These are phyloP conservation scores for Hymenoscyphus salicellus DNA, from an alignment of 2,329 filamentous ascomycete species.

Conservation along the genomic window DNA sequence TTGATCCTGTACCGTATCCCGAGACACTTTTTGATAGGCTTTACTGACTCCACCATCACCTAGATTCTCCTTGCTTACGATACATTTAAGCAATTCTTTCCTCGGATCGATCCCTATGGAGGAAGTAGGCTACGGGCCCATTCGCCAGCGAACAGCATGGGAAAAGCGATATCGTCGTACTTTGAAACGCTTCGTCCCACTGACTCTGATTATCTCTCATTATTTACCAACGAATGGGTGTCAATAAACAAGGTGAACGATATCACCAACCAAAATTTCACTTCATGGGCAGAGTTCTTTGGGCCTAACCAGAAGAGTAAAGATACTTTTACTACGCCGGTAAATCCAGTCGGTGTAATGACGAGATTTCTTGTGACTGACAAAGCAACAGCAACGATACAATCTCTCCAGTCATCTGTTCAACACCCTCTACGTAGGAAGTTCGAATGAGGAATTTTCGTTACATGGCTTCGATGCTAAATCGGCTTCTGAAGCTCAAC, in stretches of 20 bases:
- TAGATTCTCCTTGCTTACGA: conserved; percentile 54
- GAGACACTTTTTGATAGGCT: too few relatives aligned
- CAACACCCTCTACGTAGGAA: conserved; percentile 20
- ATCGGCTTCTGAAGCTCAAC: conserved; percentile 20
- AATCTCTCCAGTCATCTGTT: conserved; percentile 27
- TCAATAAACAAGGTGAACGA: conserved; percentile 23
- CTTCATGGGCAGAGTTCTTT: conserved; percentile 25
- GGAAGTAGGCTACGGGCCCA: conserved; percentile 28
- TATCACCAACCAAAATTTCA: conserved; percentile 23
- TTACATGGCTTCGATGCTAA: conserved; percentile 31
- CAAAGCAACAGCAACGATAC: conserved; percentile 23
- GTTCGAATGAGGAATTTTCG: conserved; percentile 27
- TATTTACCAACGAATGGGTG: conserved; percentile 27
- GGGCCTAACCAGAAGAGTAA: conserved; percentile 23
- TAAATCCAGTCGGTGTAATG: conserved; percentile 8
- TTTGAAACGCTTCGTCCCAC: conserved; percentile 21
- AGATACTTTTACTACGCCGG: conserved; percentile 25
- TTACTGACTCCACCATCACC: too few relatives aligned
- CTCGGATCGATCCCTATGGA: conserved; percentile 29
- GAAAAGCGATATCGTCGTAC: conserved; percentile 22
- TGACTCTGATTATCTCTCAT: conserved; percentile 18
- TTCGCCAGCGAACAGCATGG: conserved; percentile 24
- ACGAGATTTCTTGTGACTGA: background rate
- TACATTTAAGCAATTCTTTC: conserved; percentile 44
- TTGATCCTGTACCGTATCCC: too few relatives aligned